Evolutionary conservation across 176 grass and related monocot genomes (phyloP).

Genomic region (Rhynchospora tenuis): DNA sequence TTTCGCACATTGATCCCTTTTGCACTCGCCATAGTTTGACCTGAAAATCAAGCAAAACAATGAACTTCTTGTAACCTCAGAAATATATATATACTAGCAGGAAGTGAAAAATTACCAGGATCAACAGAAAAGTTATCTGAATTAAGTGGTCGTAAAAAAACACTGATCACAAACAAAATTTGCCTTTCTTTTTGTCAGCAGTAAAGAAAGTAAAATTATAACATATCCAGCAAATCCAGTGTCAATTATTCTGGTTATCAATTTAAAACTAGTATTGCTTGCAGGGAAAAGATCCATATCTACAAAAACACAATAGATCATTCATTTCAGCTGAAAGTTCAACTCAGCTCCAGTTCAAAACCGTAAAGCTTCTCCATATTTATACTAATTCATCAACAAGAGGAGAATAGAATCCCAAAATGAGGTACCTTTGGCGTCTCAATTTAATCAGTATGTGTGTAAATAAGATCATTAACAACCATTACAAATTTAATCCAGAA

Average conservation of each 20-base stretch:
- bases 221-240: conserved; percentile 1
- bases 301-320: conserved; percentile 11
- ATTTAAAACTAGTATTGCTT: background rate
- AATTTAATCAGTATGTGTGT: background rate
- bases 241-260: background rate
- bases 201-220: conserved; percentile 9
- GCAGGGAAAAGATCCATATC: background rate
- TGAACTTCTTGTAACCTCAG: background rate
- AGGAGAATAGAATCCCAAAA: conserved; percentile 1
- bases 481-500: background rate
- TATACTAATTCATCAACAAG: background rate
- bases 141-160: background rate
- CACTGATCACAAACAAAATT: background rate
- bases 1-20: conserved; percentile 25
- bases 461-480: conserved; percentile 2
- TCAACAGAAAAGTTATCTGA: background rate
- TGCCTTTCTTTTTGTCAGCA: background rate
- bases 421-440: background rate
- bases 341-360: conserved; percentile 8
- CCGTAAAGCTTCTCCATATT: background rate
- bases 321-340: background rate
- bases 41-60: conserved; percentile 3
- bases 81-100: background rate
- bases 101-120: background rate
- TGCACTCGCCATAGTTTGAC: conserved; percentile 22